A percentile compares a stretch with the other conserved stretches of the same genome.
Conservation (phyloP, 1,139 yeast species). For the Geotrichum phurueaensis region DNA sequence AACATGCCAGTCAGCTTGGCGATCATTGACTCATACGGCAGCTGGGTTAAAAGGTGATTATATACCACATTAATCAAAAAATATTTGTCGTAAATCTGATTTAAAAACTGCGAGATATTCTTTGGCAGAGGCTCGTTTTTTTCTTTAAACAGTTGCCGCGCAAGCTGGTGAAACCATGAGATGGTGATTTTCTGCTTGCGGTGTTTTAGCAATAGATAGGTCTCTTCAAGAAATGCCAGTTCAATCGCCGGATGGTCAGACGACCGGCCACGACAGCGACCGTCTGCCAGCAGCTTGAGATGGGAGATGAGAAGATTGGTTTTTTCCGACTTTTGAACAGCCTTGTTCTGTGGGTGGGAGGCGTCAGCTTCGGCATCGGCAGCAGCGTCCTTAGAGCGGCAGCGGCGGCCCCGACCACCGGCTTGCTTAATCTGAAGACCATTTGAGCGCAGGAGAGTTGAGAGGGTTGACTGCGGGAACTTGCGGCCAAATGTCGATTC, state of each 20-base stretch:
- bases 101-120: constrained; percentile 9
- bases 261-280: constrained; percentile 7
- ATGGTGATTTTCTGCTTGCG: neutral
- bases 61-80: constrained; percentile 3
- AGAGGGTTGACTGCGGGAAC: constrained; percentile 14
- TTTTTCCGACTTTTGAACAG: neutral
- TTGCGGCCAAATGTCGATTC: constrained; percentile 7
- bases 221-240: constrained; percentile 7
- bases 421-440: constrained; percentile 12
- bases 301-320: constrained; percentile 3
- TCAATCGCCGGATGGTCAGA: constrained; percentile 7
- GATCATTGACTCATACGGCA: neutral
- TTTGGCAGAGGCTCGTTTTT: neutral
- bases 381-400: neutral
- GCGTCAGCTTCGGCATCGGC: neutral
- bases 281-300: constrained; percentile 9
- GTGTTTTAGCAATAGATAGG: constrained; percentile 5
- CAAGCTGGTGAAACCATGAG: constrained; percentile 3
- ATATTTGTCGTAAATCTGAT: constrained; percentile 12
- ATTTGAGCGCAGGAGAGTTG: constrained; percentile 8
- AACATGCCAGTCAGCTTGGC: neutral
- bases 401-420: constrained; percentile 12
- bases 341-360: neutral
- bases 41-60: neutral
- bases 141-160: constrained; percentile 1